Conservation (phyloP, 2,329 filamentous ascomycete genomes). For the Paramyrothecium roridum region DNA sequence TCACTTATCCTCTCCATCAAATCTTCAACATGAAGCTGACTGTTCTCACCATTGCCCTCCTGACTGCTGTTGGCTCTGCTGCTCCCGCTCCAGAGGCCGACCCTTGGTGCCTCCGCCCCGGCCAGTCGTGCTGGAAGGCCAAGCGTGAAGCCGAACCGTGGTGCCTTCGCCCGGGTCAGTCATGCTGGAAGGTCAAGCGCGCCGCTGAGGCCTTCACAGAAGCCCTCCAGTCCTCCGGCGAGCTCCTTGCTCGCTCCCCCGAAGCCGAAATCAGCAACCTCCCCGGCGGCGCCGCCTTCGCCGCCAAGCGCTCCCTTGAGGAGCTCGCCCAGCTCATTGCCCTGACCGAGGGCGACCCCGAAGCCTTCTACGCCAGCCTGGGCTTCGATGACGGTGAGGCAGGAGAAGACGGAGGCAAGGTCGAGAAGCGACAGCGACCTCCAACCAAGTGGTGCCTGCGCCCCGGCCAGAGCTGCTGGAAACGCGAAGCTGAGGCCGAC, state of each 20-base stretch:
- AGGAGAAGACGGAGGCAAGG: conserved; percentile 8
- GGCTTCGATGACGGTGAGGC: conserved; percentile 15
- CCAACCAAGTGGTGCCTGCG: conserved; percentile 25
- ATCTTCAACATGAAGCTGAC: conserved; percentile 22
- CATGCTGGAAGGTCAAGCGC: conserved; percentile 32
- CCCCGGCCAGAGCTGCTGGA: conserved; percentile 33
- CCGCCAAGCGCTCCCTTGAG: conserved; percentile 33
- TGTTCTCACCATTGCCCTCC: conserved; percentile 17
- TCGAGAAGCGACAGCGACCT: conserved; percentile 2
- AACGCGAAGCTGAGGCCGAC: conserved; percentile 32
- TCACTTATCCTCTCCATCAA: background rate
- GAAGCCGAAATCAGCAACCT: conserved; percentile 25
- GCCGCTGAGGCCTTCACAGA: conserved; percentile 11
- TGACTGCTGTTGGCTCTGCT: conserved; percentile 13
- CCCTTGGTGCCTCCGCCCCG: conserved; percentile 31
- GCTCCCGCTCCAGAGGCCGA: conserved; percentile 10
- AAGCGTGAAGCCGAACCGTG: conserved; percentile 31
- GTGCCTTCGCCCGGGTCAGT: conserved; percentile 23
- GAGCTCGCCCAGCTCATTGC: conserved; percentile 35
- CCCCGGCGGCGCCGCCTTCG: conserved; percentile 30
- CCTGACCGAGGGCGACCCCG: conserved; percentile 22
- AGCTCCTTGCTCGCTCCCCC: conserved; percentile 19
- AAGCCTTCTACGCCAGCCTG: conserved; percentile 28
- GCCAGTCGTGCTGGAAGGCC: conserved; percentile 38
- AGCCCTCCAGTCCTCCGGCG: conserved; percentile 18